Evolutionary conservation across 2,329 filamentous ascomycete species (phyloP).

Genomic region (Xylariaceae sp.): DNA sequence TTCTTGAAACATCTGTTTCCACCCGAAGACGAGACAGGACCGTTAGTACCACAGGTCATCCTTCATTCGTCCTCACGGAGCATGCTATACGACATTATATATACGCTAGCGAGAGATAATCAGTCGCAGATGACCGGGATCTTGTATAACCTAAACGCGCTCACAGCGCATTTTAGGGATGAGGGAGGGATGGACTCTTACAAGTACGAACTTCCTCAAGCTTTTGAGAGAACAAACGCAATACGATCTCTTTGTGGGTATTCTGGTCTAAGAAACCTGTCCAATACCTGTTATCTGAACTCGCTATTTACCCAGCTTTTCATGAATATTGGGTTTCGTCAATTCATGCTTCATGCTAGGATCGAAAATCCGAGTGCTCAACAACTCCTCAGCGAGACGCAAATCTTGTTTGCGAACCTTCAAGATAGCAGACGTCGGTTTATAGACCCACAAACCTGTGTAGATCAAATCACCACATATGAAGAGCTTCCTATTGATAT

Average conservation of each 20-base stretch:
- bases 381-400: conserved; percentile 75
- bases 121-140: conserved; percentile 55
- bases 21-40: conserved; percentile 42
- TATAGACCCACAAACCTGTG: conserved; percentile 75
- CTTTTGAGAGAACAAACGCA: conserved; percentile 69
- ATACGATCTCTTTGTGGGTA: conserved; percentile 82
- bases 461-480: conserved; percentile 79
- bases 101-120: conserved; percentile 60
- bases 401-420: conserved; percentile 82
- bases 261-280: conserved; percentile 87
- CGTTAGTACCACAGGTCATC: conserved; percentile 48
- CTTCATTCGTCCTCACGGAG: conserved; percentile 62
- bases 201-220: conserved; percentile 63
- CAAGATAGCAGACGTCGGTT: conserved; percentile 79
- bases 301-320: conserved; percentile 93
- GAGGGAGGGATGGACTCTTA: conserved; percentile 58
- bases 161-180: conserved; percentile 55
- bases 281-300: conserved; percentile 97
- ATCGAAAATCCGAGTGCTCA: conserved; percentile 65
- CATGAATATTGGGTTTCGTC: conserved; percentile 89
- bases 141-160: conserved; percentile 54
- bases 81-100: conserved; percentile 66
- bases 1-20: conserved; percentile 73
- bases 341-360: conserved; percentile 75
- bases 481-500: conserved; percentile 85